These are phyloP conservation scores for Magnaporthiopsis incrustans DNA, from an alignment of 2,329 filamentous ascomycete genomes.

Conservation along the genomic window DNA sequence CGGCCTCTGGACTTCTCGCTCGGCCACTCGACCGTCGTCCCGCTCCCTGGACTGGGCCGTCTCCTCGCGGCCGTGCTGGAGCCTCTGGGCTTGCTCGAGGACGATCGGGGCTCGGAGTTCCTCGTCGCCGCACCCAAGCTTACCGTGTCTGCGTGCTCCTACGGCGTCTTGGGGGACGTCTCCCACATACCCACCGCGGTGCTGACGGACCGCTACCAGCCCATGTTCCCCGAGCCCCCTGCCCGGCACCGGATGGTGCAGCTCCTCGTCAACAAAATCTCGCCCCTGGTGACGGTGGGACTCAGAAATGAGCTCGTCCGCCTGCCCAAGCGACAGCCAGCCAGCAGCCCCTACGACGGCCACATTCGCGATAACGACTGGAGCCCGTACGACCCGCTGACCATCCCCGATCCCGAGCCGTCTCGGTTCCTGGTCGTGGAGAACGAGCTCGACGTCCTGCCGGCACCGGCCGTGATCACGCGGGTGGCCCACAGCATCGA, in stretches of 20 bases:
- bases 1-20: constrained; percentile 30
- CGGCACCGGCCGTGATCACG: constrained; percentile 26
- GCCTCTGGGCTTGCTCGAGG: neutral
- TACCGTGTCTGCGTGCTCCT: constrained; percentile 30
- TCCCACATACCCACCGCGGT: constrained; percentile 23
- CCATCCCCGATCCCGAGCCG: neutral
- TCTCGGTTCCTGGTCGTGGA: constrained; percentile 23
- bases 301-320: constrained; percentile 19
- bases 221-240: constrained; percentile 27
- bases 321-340: neutral
- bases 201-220: constrained; percentile 31
- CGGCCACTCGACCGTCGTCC: constrained; percentile 28
- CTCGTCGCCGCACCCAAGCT: constrained; percentile 24
- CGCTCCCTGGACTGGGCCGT: constrained; percentile 23
- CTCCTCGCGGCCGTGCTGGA: constrained; percentile 6
- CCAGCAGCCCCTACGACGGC: neutral
- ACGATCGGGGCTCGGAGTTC: constrained; percentile 7
- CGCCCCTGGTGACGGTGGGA: constrained; percentile 27
- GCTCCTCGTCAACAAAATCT: constrained; percentile 28
- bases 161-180: constrained; percentile 27
- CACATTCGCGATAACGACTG: neutral
- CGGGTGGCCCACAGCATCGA: constrained; percentile 26
- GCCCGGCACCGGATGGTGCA: constrained; percentile 27
- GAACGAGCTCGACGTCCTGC: constrained; percentile 30
- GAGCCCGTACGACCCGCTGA: neutral